These are phyloP conservation scores for Gypsophila paniculata DNA, from an alignment of 179 eudicot species.

Conservation along the genomic window DNA sequence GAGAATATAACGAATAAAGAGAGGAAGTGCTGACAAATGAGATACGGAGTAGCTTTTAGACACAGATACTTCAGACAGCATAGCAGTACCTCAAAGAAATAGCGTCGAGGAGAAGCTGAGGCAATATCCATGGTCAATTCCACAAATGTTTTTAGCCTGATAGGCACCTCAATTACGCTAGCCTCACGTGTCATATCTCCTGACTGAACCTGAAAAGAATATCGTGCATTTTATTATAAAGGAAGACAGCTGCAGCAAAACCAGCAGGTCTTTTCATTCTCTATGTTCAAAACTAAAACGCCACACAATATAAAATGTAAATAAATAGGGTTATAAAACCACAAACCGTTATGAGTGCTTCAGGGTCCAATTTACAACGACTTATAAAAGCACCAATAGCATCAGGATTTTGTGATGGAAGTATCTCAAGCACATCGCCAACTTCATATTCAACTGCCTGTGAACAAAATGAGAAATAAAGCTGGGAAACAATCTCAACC, in stretches of 20 bases:
- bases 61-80: not conserved
- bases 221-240: not conserved
- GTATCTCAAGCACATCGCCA: constrained; percentile 85
- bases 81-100: constrained; percentile 74
- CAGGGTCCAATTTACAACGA: constrained; percentile 79
- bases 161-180: constrained; percentile 35
- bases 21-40: not conserved
- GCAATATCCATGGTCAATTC: constrained; percentile 85
- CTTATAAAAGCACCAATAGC: constrained; percentile 71
- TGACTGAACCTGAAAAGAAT: constrained; percentile 59
- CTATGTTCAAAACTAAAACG: not conserved
- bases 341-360: constrained; percentile 71
- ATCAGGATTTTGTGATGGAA: constrained; percentile 76
- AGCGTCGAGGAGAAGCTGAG: constrained; percentile 94
- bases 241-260: not conserved
- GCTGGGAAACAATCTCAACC: not conserved
- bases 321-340: not conserved
- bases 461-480: constrained; percentile 15
- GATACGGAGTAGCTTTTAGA: not conserved
- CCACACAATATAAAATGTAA: too few relatives aligned
- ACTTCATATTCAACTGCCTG: constrained; percentile 66
- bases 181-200: constrained; percentile 34
- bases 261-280: not conserved
- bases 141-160: constrained; percentile 65
- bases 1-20: not conserved